These are phyloP conservation scores for Peziza echinospora DNA, from an alignment of 495 filamentous ascomycete species.

Conservation along the genomic window DNA sequence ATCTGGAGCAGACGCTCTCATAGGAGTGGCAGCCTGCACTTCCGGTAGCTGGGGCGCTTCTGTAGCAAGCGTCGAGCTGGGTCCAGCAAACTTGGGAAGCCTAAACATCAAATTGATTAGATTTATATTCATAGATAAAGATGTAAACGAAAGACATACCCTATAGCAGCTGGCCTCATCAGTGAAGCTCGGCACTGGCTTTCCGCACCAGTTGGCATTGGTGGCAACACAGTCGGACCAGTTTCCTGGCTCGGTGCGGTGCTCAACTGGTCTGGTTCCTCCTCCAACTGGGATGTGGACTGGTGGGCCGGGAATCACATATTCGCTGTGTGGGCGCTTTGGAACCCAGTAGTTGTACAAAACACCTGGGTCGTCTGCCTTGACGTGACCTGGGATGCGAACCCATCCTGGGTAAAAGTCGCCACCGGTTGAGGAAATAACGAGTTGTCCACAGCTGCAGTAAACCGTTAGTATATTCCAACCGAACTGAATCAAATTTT, in stretches of 20 bases:
- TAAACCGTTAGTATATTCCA: not conserved
- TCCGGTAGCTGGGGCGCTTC: slow-evolving; percentile 34
- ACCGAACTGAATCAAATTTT: not conserved
- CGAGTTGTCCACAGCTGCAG: slow-evolving; percentile 42
- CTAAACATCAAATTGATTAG: not conserved
- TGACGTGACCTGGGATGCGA: slow-evolving; percentile 42
- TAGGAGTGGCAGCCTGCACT: slow-evolving; percentile 33
- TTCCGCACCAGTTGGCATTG: slow-evolving; percentile 52
- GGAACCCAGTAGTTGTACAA: slow-evolving; percentile 39
- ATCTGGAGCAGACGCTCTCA: slow-evolving; percentile 33
- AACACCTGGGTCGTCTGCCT: slow-evolving; percentile 29
- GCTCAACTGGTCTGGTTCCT: slow-evolving; percentile 1
- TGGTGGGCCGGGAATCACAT: slow-evolving; percentile 37
- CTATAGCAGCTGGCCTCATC: slow-evolving; percentile 37
- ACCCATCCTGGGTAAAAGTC: slow-evolving; percentile 27
- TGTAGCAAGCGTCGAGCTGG: slow-evolving; percentile 36
- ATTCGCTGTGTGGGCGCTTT: slow-evolving; percentile 22
- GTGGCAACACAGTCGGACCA: slow-evolving; percentile 34
- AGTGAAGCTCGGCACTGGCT: slow-evolving; percentile 32
- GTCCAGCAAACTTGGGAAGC: slow-evolving; percentile 29
- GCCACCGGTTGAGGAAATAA: slow-evolving; percentile 28
- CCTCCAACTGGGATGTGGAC: slow-evolving; percentile 22
- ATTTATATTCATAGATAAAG: too few relatives aligned
- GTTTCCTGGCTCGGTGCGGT: slow-evolving; percentile 17
- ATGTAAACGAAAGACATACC: not conserved